Conservation (phyloP, 208 protist species). For the Angomonas ambiguus region DNA sequence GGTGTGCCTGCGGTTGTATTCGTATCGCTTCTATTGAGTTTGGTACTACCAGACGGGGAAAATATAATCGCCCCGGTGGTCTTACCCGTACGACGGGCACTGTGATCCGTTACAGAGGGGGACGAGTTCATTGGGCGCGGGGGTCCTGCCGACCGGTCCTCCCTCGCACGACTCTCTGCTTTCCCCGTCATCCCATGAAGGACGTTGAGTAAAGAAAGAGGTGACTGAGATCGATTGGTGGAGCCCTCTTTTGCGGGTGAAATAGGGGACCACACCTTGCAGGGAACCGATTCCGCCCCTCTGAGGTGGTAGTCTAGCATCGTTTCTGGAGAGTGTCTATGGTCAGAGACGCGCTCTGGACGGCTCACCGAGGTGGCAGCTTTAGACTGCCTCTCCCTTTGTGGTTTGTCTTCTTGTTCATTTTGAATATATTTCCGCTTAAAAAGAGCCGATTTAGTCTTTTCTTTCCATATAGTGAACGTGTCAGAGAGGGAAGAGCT, state of each 20-base stretch:
- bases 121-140: no score
- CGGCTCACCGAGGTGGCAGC: no score
- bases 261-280: neutral
- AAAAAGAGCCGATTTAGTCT: slow-evolving; percentile 14
- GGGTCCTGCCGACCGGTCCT: no score
- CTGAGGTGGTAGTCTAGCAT: neutral
- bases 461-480: slow-evolving; percentile 25
- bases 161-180: neutral
- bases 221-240: neutral
- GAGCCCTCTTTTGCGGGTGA: neutral
- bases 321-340: neutral
- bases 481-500: neutral
- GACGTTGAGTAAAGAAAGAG: neutral
- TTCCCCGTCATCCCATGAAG: neutral
- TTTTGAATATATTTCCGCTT: neutral
- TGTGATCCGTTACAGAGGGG: no score
- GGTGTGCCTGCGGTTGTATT: neutral
- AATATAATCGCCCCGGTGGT: neutral
- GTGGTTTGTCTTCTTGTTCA: neutral
- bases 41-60: neutral
- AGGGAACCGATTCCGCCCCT: neutral
- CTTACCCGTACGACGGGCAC: neutral
- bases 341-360: neutral
- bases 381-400: neutral
- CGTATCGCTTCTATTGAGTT: neutral